A percentile compares a stretch with the other conserved stretches of the same genome.
Evolutionary conservation across 169 alveolate species (phyloP).

Genomic region (Eimeria nieschulzi): DNA sequence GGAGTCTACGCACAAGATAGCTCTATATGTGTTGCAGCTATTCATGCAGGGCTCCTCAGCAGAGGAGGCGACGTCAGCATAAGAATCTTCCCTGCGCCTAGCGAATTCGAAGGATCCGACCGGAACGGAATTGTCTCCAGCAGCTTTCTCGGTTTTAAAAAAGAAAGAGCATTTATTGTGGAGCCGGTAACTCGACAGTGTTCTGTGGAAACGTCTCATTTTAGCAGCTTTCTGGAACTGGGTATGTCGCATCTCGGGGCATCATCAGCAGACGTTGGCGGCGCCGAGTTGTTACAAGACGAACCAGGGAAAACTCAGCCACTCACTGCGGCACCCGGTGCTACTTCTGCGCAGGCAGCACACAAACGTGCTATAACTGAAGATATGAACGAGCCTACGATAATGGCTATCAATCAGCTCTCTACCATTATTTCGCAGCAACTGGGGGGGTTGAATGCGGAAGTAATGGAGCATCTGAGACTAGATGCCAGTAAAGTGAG

Average conservation of each 20-base stretch:
- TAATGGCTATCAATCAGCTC: background rate
- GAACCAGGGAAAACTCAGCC: background rate
- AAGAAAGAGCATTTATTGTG: slow-evolving; percentile 81
- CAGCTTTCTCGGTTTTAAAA: slow-evolving; percentile 79
- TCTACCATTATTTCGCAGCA: slow-evolving; percentile 2
- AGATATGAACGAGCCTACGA: background rate
- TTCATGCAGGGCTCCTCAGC: slow-evolving; percentile 87
- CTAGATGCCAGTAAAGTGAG: background rate
- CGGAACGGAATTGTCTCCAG: slow-evolving; percentile 85
- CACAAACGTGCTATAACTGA: background rate
- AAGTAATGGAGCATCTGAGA: background rate
- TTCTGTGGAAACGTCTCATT: slow-evolving; percentile 44
- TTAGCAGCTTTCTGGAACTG: background rate
- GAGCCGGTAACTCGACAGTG: slow-evolving; percentile 80
- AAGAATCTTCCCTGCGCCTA: slow-evolving; percentile 82
- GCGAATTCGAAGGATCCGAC: slow-evolving; percentile 84
- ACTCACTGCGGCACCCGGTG: background rate
- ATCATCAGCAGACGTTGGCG: background rate
- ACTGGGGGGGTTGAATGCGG: background rate
- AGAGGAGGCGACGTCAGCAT: slow-evolving; percentile 76
- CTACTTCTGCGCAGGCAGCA: background rate
- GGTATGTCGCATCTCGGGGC: background rate
- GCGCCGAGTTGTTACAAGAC: background rate
- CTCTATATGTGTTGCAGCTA: slow-evolving; percentile 88
- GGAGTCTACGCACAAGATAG: slow-evolving; percentile 87